Conservation (phyloP, 2,329 filamentous ascomycete genomes). For the Purpureocillium takamizusanense region DNA sequence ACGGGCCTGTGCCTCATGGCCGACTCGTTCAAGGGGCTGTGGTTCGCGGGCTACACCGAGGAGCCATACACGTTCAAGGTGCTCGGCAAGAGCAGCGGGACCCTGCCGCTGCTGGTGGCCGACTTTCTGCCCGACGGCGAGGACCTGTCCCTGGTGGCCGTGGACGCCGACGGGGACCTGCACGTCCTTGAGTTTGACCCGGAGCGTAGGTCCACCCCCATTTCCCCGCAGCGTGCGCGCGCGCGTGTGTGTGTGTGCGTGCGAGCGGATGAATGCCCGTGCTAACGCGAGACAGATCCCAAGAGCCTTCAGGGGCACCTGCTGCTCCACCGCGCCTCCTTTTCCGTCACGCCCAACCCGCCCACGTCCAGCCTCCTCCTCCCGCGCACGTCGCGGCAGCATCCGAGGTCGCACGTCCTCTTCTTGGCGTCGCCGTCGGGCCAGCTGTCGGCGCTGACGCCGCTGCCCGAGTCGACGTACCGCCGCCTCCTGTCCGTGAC, state of each 20-base stretch:
- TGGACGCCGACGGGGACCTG: slow-evolving; percentile 77
- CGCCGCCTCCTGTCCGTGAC: slow-evolving; percentile 75
- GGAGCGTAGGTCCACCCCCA: slow-evolving; percentile 56
- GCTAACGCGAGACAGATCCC: slow-evolving; percentile 52
- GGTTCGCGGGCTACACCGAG: slow-evolving; percentile 94
- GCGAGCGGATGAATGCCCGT: too few species aligned
- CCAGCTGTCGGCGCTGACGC: slow-evolving; percentile 64
- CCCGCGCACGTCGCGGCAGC: slow-evolving; percentile 48
- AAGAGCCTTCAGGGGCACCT: slow-evolving; percentile 86
- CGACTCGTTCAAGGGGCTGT: slow-evolving; percentile 86
- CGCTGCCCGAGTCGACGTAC: slow-evolving; percentile 72
- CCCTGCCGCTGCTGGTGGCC: slow-evolving; percentile 68
- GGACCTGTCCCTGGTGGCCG: slow-evolving; percentile 72
- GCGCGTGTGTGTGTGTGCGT: too few species aligned
- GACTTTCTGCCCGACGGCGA: slow-evolving; percentile 85
- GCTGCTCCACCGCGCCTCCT: slow-evolving; percentile 78
- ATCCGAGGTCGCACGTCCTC: slow-evolving; percentile 35
- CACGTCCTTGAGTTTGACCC: slow-evolving; percentile 92
- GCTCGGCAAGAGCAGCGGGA: slow-evolving; percentile 76
- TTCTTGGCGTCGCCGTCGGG: slow-evolving; percentile 71
- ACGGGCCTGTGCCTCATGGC: slow-evolving; percentile 83
- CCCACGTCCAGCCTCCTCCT: slow-evolving; percentile 69
- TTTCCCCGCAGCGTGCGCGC: too few species aligned
- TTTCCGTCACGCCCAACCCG: slow-evolving; percentile 73
- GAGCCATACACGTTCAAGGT: slow-evolving; percentile 94